Base-by-base conservation (phyloP, 2,329 filamentous ascomycete species). In the Aspergillus sclerotialis region DNA sequence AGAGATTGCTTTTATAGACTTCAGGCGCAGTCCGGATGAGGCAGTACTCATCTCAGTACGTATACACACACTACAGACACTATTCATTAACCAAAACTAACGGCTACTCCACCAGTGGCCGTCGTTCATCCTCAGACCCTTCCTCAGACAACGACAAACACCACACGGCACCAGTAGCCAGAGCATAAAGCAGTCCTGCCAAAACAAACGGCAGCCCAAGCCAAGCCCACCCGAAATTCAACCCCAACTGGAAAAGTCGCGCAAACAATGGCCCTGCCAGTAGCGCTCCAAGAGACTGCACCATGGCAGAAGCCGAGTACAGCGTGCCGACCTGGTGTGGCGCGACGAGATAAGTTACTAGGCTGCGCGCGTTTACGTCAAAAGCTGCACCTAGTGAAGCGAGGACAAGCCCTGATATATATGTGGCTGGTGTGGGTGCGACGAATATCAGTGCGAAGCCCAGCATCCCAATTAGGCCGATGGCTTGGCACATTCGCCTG, bases 151-250 rank as follows among this genome's bases (percentile, higher is more conserved):
- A 11, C 15, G 11, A 31, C 34, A 36, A 11, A 8, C 5, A n/a
- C 14, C 18, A n/a, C 29, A 32, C 7, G 4, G 40, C 42, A n/a
- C 33, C 25, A 1, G 43, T 38, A 13, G 39, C 43, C 10, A 48
- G 11, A 15, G 28, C 10, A 30, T 40, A 49, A 17, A 53, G 36
- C 2, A 49, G 15, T 6, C 44, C 43, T 4, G 43, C 52, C 23
- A 47, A 40, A 7, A 52, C 29, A 38, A 53, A 56, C 2, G 52
- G 52, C 8, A 56, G 33, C 6, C 53, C 53, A 31, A 50, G 42
- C 51, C 51, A 56, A 7, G 32, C 38, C 26, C 38, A 28, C 18
- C 53, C 50, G 5, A 50, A 33, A 32, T 46, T 49, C 48, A 56
- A 41, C 2, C 52, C 51, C 10, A 45, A 26, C 7, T 31, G 36